A percentile compares a stretch with the other conserved stretches of the same genome.
Conservation (phyloP, 106 monocot species). For the Dioscorea alata region DNA sequence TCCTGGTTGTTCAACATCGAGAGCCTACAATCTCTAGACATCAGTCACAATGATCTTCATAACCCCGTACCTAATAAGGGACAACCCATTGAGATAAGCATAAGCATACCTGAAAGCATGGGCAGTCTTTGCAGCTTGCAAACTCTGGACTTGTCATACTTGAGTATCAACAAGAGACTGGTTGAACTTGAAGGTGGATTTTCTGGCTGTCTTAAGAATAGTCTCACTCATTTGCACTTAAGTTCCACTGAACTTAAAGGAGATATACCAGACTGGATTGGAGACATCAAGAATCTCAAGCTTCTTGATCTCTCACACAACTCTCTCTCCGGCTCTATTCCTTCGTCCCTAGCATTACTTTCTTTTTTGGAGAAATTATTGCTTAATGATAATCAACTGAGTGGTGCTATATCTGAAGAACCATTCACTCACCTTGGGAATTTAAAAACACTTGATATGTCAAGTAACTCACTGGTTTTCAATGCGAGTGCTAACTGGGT, state of each 20-base stretch:
- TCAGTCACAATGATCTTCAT: no score
- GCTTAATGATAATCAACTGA: neutral
- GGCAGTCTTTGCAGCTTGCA: neutral
- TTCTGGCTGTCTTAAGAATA: neutral
- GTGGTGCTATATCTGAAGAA: conserved; percentile 6
- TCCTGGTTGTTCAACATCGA: no score
- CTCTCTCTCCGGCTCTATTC: neutral
- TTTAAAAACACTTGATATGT: neutral
- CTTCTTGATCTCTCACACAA: neutral
- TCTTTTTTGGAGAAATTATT: neutral
- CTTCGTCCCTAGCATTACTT: neutral
- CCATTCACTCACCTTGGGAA: neutral
- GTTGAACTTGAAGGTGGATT: neutral
- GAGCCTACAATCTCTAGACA: no score
- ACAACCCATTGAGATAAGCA: no score
- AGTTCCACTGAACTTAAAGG: neutral
- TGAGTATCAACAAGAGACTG: neutral
- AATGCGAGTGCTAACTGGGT: conserved; percentile 14
- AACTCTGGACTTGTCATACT: neutral
- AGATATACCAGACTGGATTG: neutral
- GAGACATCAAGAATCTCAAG: neutral
- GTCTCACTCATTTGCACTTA: neutral
- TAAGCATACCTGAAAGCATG: neutral
- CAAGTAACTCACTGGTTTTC: conserved; percentile 10
- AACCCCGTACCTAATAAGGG: no score